phyloP scores from a whole-genome alignment of 2,329 filamentous ascomycete species.

The Neocucurbitaria cava region DNA sequence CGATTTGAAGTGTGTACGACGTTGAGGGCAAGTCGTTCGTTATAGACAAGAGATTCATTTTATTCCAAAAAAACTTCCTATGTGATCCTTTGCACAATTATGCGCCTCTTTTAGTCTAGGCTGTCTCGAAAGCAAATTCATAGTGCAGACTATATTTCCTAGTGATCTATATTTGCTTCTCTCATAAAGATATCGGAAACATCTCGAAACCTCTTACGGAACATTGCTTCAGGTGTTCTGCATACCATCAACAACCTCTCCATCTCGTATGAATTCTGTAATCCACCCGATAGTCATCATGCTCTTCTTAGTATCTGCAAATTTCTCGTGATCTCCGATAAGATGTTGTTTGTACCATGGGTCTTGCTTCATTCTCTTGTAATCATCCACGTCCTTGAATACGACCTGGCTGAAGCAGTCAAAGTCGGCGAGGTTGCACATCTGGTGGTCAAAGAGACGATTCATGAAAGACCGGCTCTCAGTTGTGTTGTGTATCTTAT shows the following conservation, averaged over 20 bases:
- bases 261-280: neutral
- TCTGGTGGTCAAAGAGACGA: conserved; percentile 54
- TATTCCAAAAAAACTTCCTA: too few species aligned
- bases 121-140: too few species aligned
- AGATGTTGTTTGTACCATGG: conserved; percentile 57
- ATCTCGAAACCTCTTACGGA: neutral
- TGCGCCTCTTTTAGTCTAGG: neutral
- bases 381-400: conserved; percentile 55
- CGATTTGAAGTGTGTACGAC: neutral
- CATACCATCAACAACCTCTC: neutral
- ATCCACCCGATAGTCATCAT: neutral
- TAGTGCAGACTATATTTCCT: neutral
- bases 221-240: neutral
- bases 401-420: conserved; percentile 60
- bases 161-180: neutral
- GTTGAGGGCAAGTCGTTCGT: neutral
- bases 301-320: conserved; percentile 53
- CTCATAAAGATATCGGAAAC: neutral
- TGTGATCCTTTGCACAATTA: too few species aligned
- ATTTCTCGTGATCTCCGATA: conserved; percentile 56
- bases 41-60: neutral
- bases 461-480: conserved; percentile 46
- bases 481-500: conserved; percentile 49
- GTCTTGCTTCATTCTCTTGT: conserved; percentile 58
- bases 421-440: conserved; percentile 57